Conservation (phyloP, 805 yeast genomes). For the Ogataea glucozyma region DNA sequence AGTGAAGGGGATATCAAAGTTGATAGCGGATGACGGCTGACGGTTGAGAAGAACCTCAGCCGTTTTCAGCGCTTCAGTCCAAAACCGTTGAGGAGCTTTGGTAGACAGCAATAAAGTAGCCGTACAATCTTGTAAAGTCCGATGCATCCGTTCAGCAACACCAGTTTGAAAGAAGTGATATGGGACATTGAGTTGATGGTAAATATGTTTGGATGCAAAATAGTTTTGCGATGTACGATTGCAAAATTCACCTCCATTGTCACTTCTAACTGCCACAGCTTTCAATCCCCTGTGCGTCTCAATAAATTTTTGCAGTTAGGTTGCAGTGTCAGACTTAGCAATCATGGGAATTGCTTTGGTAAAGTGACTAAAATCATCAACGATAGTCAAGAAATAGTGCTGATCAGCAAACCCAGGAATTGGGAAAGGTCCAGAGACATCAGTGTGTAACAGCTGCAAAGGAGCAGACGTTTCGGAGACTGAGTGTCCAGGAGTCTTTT, state of each 20-base stretch:
- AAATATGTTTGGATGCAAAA: background rate
- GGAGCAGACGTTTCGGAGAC: slow-evolving; percentile 1
- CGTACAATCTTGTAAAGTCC: background rate
- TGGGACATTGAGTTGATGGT: slow-evolving; percentile 1
- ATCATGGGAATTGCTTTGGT: background rate
- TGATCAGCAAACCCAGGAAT: slow-evolving; percentile 8
- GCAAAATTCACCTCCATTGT: slow-evolving; percentile 2
- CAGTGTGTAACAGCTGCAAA: slow-evolving; percentile 4
- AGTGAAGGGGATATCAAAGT: background rate
- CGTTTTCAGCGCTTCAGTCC: background rate
- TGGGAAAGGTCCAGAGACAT: slow-evolving; percentile 12
- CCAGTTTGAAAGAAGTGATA: slow-evolving; percentile 1
- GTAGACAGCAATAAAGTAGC: background rate
- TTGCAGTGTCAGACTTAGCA: background rate
- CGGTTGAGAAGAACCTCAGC: background rate
- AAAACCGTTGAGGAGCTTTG: background rate
- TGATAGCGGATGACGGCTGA: background rate
- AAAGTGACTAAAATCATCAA: slow-evolving; percentile 10
- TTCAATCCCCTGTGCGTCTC: background rate
- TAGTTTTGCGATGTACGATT: background rate
- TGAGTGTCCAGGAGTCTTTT: background rate
- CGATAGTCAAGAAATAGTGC: slow-evolving; percentile 12
- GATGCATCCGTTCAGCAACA: slow-evolving; percentile 4
- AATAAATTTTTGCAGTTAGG: background rate
- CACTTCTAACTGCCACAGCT: background rate